Percentiles rank a stretch among this genome's conserved stretches.
These are phyloP conservation scores for Chaetomium globosum DNA, from an alignment of 2,329 filamentous ascomycete genomes.

Conservation along the genomic window DNA sequence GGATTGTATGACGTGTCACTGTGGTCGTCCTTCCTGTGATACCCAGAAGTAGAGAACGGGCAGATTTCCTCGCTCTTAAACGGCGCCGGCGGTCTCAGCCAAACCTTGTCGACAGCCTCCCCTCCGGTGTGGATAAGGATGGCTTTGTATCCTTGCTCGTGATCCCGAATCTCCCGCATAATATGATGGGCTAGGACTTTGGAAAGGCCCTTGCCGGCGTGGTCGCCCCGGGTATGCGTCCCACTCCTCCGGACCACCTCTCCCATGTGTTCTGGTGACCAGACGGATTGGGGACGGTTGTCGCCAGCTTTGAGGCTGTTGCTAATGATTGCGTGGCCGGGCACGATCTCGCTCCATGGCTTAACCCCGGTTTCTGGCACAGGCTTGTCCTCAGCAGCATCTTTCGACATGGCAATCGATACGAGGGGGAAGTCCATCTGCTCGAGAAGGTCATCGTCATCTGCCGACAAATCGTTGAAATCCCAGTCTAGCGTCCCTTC, in stretches of 20 bases:
- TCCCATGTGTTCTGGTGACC: background rate
- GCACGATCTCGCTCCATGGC: background rate
- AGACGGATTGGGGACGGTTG: background rate
- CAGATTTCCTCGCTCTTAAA: background rate
- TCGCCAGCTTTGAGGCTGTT: background rate
- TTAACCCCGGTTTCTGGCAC: background rate
- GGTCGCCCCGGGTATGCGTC: constrained; percentile 9
- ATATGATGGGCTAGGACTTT: constrained; percentile 8
- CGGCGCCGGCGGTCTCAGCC: constrained; percentile 4
- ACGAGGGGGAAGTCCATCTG: constrained; percentile 19
- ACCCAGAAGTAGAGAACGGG: background rate
- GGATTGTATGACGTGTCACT: background rate
- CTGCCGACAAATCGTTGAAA: background rate
- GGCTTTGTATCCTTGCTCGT: background rate
- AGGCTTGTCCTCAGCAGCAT: background rate
- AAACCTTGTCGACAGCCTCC: background rate
- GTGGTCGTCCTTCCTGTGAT: background rate
- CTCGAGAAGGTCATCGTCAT: background rate
- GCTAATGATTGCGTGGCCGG: background rate
- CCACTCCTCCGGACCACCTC: constrained; percentile 10
- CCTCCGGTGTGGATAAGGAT: constrained; percentile 5
- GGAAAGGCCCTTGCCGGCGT: background rate
- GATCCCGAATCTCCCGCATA: background rate
- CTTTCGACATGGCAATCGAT: constrained; percentile 13
- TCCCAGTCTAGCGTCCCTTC: constrained; percentile 6